phyloP scores from a whole-genome alignment of 2,329 filamentous ascomycete genomes.

The Fusarium sp. region DNA sequence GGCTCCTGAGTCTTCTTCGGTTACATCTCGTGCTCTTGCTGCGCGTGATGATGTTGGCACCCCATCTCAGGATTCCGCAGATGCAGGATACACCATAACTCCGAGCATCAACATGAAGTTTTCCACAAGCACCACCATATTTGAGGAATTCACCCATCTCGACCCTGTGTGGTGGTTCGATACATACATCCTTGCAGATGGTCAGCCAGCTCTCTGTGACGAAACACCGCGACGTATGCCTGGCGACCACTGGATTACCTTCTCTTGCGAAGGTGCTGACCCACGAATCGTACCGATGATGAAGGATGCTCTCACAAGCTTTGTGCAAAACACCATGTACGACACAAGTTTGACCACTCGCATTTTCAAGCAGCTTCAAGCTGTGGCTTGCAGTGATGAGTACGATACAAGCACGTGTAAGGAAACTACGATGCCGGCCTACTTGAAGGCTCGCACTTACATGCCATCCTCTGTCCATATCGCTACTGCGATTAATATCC shows the following conservation, averaged over 20 bases:
- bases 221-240: neutral
- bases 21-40: neutral
- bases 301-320: neutral
- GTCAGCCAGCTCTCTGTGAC: neutral
- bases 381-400: accelerated
- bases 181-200: neutral
- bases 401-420: no score
- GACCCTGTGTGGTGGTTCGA: neutral
- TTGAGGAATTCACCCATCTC: neutral
- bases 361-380: neutral
- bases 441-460: neutral
- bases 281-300: neutral
- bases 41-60: neutral
- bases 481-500: neutral
- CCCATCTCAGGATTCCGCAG: neutral
- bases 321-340: neutral
- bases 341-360: neutral
- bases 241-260: neutral
- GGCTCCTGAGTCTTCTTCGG: neutral
- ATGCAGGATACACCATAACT: neutral
- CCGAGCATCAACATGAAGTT: neutral
- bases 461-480: neutral
- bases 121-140: neutral
- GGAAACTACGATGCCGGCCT: no score
- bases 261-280: neutral